These are phyloP conservation scores for Citrullus colocynthis DNA, from an alignment of 306 rosid species.

Conservation along the genomic window DNA sequence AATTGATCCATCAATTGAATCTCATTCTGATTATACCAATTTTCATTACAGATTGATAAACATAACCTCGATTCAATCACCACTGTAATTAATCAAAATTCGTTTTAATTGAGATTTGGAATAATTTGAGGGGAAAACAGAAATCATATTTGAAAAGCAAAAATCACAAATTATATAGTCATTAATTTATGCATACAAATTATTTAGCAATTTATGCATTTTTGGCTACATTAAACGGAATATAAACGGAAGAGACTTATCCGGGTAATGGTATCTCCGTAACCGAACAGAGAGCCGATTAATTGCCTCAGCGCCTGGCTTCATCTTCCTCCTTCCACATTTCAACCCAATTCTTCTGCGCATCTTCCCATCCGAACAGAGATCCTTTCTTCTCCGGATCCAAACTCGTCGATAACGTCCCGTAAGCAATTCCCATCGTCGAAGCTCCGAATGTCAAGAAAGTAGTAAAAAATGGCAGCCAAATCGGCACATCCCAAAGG, in stretches of 20 bases:
- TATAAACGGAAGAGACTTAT: not conserved
- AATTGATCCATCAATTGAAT: too few relatives aligned
- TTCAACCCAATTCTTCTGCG: slow-evolving; percentile 60
- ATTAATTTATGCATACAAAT: too few relatives aligned
- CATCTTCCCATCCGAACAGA: slow-evolving; percentile 53
- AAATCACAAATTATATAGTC: too few relatives aligned
- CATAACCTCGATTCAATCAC: too few relatives aligned
- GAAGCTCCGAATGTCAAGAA: slow-evolving; percentile 57
- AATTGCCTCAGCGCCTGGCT: not conserved
- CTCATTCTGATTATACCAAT: too few relatives aligned
- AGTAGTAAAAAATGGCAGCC: slow-evolving; percentile 59
- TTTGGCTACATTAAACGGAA: too few relatives aligned
- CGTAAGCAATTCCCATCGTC: slow-evolving; percentile 59
- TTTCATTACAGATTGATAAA: too few relatives aligned
- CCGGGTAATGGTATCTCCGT: not conserved
- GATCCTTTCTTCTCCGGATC: slow-evolving; percentile 57
- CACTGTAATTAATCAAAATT: too few relatives aligned
- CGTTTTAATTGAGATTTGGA: too few relatives aligned
- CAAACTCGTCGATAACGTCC: slow-evolving; percentile 65
- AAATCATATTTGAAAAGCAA: too few relatives aligned
- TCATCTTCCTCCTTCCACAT: slow-evolving; percentile 73
- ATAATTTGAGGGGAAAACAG: too few relatives aligned
- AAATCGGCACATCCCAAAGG: slow-evolving; percentile 43
- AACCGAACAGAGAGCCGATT: not conserved
- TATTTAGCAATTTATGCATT: too few relatives aligned